Conservation (phyloP, 176 grass and related monocot genomes). For the Zoysia pacifica region DNA sequence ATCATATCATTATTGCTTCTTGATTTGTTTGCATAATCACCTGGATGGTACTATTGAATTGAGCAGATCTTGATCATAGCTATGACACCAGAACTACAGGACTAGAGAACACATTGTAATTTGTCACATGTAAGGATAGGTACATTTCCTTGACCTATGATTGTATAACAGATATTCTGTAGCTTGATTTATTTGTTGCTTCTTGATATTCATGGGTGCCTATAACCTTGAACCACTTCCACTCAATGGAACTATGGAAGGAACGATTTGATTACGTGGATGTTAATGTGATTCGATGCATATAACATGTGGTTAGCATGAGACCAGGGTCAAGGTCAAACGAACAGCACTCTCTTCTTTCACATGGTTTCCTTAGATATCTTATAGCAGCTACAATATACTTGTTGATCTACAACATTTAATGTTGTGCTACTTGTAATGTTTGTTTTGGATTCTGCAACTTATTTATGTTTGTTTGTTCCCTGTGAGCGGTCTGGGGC, state of each 20-base stretch:
- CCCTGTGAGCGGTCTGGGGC: constrained; percentile 20
- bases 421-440: constrained; percentile 38
- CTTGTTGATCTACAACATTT: constrained; percentile 33
- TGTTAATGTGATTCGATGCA: constrained; percentile 1
- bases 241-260: constrained; percentile 5
- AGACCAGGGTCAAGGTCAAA: not conserved
- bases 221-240: constrained; percentile 12
- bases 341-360: constrained; percentile 40
- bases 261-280: constrained; percentile 29
- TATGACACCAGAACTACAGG: not conserved
- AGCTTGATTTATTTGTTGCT: constrained; percentile 6
- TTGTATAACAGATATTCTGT: not conserved
- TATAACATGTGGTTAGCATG: constrained; percentile 26
- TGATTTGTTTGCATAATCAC: constrained; percentile 8
- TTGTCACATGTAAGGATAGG: not conserved
- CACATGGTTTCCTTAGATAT: constrained; percentile 38
- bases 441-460: constrained; percentile 36
- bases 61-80: not conserved
- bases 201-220: not conserved
- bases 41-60: constrained; percentile 11
- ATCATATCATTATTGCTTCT: not conserved
- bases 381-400: constrained; percentile 8
- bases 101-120: not conserved
- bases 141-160: not conserved
- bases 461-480: constrained; percentile 28